Percentiles rank a stretch among this genome's conserved stretches.
phyloP scores from a whole-genome alignment of 2,329 filamentous ascomycete species.

The Colletotrichum abscissum region DNA sequence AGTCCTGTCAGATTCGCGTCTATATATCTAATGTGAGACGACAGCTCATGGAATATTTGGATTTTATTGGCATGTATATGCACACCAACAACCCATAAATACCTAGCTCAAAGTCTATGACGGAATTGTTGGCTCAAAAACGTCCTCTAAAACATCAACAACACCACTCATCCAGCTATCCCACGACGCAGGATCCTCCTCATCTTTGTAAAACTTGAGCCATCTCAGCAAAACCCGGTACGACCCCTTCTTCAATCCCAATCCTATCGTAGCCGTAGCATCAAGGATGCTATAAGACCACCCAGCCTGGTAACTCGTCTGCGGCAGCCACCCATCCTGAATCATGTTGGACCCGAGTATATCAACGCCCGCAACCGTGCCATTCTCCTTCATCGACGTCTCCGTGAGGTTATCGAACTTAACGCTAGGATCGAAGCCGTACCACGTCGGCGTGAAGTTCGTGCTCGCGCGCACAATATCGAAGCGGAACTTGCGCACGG shows the following conservation, averaged over 20 bases:
- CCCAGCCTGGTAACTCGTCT: constrained; percentile 3
- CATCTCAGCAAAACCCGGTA: constrained; percentile 38
- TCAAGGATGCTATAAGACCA: constrained; percentile 26
- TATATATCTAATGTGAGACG: too few species aligned
- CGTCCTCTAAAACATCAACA: constrained; percentile 19
- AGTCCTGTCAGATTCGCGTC: too few species aligned
- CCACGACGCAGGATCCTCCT: constrained; percentile 23
- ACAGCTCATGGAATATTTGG: background rate
- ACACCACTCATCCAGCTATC: constrained; percentile 29
- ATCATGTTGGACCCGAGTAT: constrained; percentile 4
- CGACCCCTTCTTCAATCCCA: constrained; percentile 33
- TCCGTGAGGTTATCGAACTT: constrained; percentile 17
- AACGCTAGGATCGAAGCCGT: constrained; percentile 8
- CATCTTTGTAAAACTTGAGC: constrained; percentile 32
- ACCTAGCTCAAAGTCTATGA: background rate
- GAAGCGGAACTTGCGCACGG: constrained; percentile 9
- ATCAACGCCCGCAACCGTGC: background rate
- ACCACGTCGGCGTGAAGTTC: constrained; percentile 19
- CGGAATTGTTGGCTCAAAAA: constrained; percentile 7
- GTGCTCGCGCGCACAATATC: constrained; percentile 20
- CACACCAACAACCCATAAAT: too few species aligned
- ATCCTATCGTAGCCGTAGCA: background rate
- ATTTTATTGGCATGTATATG: background rate
- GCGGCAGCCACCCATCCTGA: constrained; percentile 14
- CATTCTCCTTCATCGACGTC: background rate